phyloP scores from a whole-genome alignment of 345 rosid species.

The Eucalyptus marginata region DNA sequence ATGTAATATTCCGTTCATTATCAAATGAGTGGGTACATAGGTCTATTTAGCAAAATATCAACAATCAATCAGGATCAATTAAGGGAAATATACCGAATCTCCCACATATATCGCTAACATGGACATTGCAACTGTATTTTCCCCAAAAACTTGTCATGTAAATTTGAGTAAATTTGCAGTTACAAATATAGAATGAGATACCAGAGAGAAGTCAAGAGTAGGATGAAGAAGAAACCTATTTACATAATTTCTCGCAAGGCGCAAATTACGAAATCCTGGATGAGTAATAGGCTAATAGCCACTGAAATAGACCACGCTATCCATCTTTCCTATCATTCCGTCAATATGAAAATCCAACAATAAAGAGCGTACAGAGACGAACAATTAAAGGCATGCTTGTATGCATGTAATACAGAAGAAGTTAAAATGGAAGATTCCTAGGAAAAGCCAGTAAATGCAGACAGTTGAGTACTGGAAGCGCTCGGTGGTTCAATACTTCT shows the following conservation, averaged over 20 bases:
- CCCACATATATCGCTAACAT: too few relatives aligned
- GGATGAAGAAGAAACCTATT: neutral
- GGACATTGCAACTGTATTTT: neutral
- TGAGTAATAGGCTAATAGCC: neutral
- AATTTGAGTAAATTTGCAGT: neutral
- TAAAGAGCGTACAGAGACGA: neutral
- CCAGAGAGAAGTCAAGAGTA: neutral
- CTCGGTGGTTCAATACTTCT: neutral
- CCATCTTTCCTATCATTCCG: neutral
- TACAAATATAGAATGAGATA: neutral
- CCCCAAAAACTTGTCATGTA: neutral
- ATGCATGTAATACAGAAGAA: neutral
- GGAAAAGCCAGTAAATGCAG: neutral
- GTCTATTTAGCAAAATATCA: too few relatives aligned
- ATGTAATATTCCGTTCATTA: too few relatives aligned
- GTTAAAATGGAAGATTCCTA: neutral
- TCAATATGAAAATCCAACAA: neutral
- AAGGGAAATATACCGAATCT: too few relatives aligned
- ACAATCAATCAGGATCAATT: too few relatives aligned
- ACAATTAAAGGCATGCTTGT: neutral
- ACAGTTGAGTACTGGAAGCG: neutral
- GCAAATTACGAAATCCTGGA: neutral
- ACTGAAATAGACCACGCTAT: neutral
- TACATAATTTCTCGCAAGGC: neutral
- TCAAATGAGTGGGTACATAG: too few relatives aligned